Evolutionary conservation across 345 rosid species (phyloP), one percentile per base, ranked within the genome.

Genomic region (Eucalyptus curtisii): DNA sequence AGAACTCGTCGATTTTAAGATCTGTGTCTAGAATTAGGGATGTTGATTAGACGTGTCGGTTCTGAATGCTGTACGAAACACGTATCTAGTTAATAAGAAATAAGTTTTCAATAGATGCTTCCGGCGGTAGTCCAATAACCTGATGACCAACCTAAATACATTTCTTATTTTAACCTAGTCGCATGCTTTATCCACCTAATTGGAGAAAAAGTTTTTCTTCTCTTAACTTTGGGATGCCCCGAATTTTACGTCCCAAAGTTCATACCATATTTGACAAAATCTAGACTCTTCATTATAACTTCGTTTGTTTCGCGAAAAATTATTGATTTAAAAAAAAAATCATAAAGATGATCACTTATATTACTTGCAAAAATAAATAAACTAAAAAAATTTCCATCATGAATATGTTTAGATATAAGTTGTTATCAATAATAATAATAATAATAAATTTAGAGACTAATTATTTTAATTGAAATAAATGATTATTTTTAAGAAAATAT

Each of bases 181-280:
- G 1, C 57, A 20, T 52, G 7, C 10, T 3, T 20, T 52, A 10
- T 20, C 10, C 25, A 4, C 2, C 7, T 7, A 7, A 2, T 19
- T 52, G 57, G 57, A 52, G 4, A 19, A 52, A 50, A 52, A 19
- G 7, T 7, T 7, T 1, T 52, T 19, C 0, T 52, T 52, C 55
- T 2, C 7, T 19, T 24, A 20, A 0, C 24, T 1, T 1, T 1
- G 0, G 0, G 10, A 52, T 52, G 8, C 4, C 1, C 7, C 25
- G 7, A 52, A 52, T 52, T 52, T 52, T 52, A 52, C 5, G 0
- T 20, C 5, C 57, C 25, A 3, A 20, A 52, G 57, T 52, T 52
- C 10, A 20, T 20, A 10, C 1, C 57, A 52, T 1, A 2, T 52
- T 52, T 8, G 31, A 59, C 31, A 25, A 59, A 2, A 14, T 59